Evolutionary conservation across 345 rosid species (phyloP).

Genomic region (Eucalyptus coolabah): DNA sequence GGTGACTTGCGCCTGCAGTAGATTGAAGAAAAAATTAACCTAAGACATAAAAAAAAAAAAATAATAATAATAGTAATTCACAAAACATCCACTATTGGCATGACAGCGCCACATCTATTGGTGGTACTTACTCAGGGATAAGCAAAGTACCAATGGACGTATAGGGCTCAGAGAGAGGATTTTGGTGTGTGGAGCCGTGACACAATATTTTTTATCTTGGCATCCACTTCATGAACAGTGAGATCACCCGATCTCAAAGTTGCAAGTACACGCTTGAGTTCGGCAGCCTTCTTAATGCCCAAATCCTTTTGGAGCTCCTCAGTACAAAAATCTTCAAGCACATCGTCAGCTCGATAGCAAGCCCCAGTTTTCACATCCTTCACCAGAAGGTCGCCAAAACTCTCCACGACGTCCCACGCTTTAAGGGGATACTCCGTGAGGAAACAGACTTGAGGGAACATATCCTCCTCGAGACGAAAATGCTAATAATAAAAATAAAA

Average conservation of each 20-base stretch:
- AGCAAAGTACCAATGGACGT: slow-evolving; percentile 62
- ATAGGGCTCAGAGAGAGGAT: slow-evolving; percentile 82
- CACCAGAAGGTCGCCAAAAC: slow-evolving; percentile 89
- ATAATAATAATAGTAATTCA: no score
- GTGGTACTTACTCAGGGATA: slow-evolving; percentile 41
- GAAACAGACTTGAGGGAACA: slow-evolving; percentile 7
- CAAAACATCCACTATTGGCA: neutral
- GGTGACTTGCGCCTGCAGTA: slow-evolving; percentile 75
- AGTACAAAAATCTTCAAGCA: slow-evolving; percentile 76
- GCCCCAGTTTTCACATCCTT: slow-evolving; percentile 79
- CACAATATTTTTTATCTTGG: slow-evolving; percentile 66
- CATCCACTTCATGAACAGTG: slow-evolving; percentile 47
- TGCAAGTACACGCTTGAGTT: slow-evolving; percentile 61
- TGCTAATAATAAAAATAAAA: slow-evolving; percentile 24
- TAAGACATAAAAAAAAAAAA: no score
- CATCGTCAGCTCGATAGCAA: slow-evolving; percentile 75
- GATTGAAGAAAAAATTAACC: neutral
- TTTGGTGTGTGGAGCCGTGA: slow-evolving; percentile 74
- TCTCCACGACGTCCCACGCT: slow-evolving; percentile 16
- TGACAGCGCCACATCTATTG: neutral
- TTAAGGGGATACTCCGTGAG: no score
- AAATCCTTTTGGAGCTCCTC: slow-evolving; percentile 74
- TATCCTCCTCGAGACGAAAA: slow-evolving; percentile 83
- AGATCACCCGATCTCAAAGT: slow-evolving; percentile 42
- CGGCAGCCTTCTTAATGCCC: slow-evolving; percentile 61